Conservation (phyloP, 176 grass and related monocot genomes). For the Oryza nivara region DNA sequence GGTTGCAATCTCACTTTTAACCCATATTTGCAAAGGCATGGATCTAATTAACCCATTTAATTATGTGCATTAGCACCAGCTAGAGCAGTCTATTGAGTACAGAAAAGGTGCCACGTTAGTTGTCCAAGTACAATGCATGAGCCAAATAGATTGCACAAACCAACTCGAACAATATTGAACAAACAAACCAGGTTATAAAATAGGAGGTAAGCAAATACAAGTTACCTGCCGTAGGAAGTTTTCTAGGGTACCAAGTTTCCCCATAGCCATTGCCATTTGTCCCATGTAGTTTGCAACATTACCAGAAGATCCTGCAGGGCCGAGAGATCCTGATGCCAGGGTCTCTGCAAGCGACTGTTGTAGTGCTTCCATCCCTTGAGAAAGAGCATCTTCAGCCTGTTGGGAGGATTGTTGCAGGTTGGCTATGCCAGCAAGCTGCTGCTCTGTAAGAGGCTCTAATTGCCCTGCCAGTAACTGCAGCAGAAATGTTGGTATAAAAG, state of each 20-base stretch:
- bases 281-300: slow-evolving; percentile 95
- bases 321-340: slow-evolving; percentile 71
- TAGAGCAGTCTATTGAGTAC: not conserved
- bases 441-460: slow-evolving; percentile 83
- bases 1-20: too few species aligned
- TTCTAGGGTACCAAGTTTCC: slow-evolving; percentile 87
- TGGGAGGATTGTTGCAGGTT: slow-evolving; percentile 87
- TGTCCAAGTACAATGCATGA: not conserved
- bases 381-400: slow-evolving; percentile 90
- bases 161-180: not conserved
- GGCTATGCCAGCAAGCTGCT: slow-evolving; percentile 76
- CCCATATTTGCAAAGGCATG: too few species aligned
- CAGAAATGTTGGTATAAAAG: slow-evolving; percentile 18
- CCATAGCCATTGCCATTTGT: slow-evolving; percentile 98
- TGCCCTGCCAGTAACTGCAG: slow-evolving; percentile 76
- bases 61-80: not conserved
- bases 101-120: not conserved
- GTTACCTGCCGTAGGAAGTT: slow-evolving; percentile 88
- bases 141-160: slow-evolving; percentile 17
- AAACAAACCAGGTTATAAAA: slow-evolving; percentile 22
- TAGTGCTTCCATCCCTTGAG: slow-evolving; percentile 91
- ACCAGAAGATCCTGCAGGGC: slow-evolving; percentile 59
- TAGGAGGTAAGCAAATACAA: slow-evolving; percentile 23
- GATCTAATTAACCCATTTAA: too few species aligned
- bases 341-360: slow-evolving; percentile 90